A percentile compares a stretch with the other conserved stretches of the same genome.
Conservation (phyloP, 1,139 yeast genomes). For the Yamadazyma trypodendri region DNA sequence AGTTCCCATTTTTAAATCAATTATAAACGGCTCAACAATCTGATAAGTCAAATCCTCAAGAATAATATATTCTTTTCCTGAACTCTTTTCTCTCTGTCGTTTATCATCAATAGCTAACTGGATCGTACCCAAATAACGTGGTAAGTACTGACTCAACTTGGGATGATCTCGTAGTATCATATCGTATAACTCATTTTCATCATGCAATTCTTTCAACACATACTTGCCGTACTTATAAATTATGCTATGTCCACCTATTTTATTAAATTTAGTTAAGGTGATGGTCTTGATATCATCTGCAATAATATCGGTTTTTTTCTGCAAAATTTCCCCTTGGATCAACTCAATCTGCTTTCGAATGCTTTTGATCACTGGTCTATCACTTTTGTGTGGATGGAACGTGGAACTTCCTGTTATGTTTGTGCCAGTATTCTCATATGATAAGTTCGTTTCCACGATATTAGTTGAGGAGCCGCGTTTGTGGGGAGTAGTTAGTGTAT, state of each 20-base stretch:
- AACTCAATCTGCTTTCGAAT: conserved; percentile 1
- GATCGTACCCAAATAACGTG: conserved; percentile 72
- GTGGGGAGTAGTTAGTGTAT: background rate
- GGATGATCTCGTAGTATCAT: conserved; percentile 69
- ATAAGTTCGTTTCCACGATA: background rate
- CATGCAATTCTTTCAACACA: conserved; percentile 91
- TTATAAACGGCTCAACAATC: conserved; percentile 81
- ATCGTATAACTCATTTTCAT: conserved; percentile 91
- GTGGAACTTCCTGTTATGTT: background rate
- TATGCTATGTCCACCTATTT: conserved; percentile 98
- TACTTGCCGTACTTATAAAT: conserved; percentile 91
- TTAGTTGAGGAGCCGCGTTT: background rate
- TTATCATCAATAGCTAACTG: conserved; percentile 25
- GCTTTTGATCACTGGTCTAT: background rate
- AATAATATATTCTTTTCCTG: conserved; percentile 62
- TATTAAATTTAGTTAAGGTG: conserved; percentile 53
- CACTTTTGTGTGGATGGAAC: background rate
- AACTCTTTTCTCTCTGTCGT: background rate
- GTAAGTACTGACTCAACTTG: conserved; percentile 81
- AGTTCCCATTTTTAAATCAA: conserved; percentile 97
- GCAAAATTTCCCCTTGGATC: conserved; percentile 3
- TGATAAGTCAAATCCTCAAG: conserved; percentile 88
- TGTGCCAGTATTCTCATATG: background rate
- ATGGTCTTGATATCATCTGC: conserved; percentile 30
- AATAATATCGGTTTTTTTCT: conserved; percentile 3